These are phyloP conservation scores for Gynochthodes officinalis DNA, from an alignment of 257 asterid species.

Conservation along the genomic window DNA sequence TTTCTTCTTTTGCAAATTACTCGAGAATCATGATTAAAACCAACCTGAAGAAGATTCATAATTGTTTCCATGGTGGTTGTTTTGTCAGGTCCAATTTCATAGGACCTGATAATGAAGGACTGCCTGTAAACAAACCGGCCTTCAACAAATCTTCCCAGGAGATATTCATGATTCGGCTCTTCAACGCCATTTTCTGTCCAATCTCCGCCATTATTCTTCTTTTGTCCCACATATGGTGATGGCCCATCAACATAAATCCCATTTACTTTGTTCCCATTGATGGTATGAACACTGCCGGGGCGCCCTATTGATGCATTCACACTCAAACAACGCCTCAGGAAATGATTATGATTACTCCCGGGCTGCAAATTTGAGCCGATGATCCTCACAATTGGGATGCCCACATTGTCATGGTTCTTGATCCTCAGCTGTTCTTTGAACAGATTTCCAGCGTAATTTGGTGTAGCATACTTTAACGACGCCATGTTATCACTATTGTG, in stretches of 20 bases:
- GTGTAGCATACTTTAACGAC: not conserved
- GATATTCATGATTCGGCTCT: conserved; percentile 34
- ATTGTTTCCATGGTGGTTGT: conserved; percentile 92
- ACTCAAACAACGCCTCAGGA: conserved; percentile 10
- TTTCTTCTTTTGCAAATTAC: no score
- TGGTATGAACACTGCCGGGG: conserved; percentile 24
- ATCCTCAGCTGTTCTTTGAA: not conserved
- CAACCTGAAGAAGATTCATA: conserved; percentile 88
- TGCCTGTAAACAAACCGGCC: conserved; percentile 60
- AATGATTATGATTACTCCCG: not conserved
- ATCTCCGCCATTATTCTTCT: conserved; percentile 4
- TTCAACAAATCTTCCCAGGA: conserved; percentile 62
- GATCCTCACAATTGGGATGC: not conserved
- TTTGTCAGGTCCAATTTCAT: conserved; percentile 87
- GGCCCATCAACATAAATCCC: conserved; percentile 39
- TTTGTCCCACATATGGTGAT: conserved; percentile 23
- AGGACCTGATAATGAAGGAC: conserved; percentile 75
- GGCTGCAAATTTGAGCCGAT: not conserved
- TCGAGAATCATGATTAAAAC: no score
- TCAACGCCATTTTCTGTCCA: conserved; percentile 8
- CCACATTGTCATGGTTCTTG: not conserved
- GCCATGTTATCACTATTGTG: conserved; percentile 1
- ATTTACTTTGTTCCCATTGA: conserved; percentile 63
- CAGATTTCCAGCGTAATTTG: not conserved
- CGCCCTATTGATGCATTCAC: conserved; percentile 23